phyloP scores from a whole-genome alignment of 208 protist species.

The Leishmania turanica region DNA sequence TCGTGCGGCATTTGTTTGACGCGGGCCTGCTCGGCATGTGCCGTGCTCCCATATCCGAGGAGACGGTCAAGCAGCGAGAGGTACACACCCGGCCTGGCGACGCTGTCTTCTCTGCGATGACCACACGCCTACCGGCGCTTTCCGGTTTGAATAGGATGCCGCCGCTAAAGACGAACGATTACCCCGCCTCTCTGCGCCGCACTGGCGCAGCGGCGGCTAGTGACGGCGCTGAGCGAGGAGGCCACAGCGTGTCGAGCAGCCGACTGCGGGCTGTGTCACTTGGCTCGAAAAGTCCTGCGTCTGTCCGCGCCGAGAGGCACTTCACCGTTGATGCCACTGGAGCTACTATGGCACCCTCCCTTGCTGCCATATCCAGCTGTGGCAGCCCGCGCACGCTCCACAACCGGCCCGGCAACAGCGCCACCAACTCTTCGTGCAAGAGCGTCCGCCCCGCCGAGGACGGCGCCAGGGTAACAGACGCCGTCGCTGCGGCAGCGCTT shows the following conservation, averaged over 20 bases:
- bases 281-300: neutral
- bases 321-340: neutral
- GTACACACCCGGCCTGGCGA: conserved; percentile 4
- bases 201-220: neutral
- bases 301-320: neutral
- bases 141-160: neutral
- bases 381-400: too few relatives aligned
- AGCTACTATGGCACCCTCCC: neutral
- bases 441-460: too few relatives aligned
- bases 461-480: neutral
- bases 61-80: conserved; percentile 22
- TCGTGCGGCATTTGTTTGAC: conserved; percentile 78
- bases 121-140: neutral
- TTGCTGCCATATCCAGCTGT: neutral
- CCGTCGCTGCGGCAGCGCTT: neutral
- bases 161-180: neutral
- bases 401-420: neutral
- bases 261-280: neutral
- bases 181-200: neutral
- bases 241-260: neutral
- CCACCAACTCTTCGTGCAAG: neutral
- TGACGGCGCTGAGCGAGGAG: neutral
- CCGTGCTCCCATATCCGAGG: conserved; percentile 64
- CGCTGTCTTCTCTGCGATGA: neutral
- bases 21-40: conserved; percentile 71